A percentile compares a stretch with the other conserved stretches of the same genome.
Conservation (phyloP, 345 rosid genomes). For the Trapa incisa region DNA sequence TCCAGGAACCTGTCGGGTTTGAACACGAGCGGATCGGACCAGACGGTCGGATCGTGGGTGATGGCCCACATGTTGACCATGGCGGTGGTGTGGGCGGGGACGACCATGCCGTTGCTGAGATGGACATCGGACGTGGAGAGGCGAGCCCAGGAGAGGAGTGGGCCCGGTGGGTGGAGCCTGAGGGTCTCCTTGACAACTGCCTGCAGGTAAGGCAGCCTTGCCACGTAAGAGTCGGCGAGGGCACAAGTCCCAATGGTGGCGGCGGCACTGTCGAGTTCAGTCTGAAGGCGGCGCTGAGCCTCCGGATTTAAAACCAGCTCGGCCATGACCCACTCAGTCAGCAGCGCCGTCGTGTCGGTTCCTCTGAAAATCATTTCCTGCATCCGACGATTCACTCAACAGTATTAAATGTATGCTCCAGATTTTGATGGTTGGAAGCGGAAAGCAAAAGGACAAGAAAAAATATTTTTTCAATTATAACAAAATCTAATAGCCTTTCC, state of each 20-base stretch:
- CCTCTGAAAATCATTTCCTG: conserved; percentile 95
- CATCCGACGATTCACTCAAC: background rate
- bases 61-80: conserved; percentile 99
- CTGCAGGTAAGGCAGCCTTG: conserved; percentile 52
- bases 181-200: conserved; percentile 70
- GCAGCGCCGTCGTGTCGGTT: conserved; percentile 71
- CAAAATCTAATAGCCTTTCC: background rate
- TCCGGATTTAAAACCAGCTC: conserved; percentile 57
- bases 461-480: too few species aligned
- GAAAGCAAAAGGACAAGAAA: too few species aligned
- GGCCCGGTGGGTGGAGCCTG: conserved; percentile 85
- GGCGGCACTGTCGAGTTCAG: conserved; percentile 23
- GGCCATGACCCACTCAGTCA: conserved; percentile 92
- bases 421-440: background rate
- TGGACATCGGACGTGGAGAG: conserved; percentile 68
- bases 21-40: conserved; percentile 50
- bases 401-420: background rate
- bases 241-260: conserved; percentile 4
- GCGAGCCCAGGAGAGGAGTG: conserved; percentile 84
- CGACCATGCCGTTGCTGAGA: conserved; percentile 64
- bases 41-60: conserved; percentile 50
- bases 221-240: conserved; percentile 40
- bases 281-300: conserved; percentile 40
- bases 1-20: conserved; percentile 57
- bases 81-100: conserved; percentile 73